These are phyloP conservation scores for Fusarium tupiense DNA, from an alignment of 2,329 filamentous ascomycete genomes.

Conservation along the genomic window DNA sequence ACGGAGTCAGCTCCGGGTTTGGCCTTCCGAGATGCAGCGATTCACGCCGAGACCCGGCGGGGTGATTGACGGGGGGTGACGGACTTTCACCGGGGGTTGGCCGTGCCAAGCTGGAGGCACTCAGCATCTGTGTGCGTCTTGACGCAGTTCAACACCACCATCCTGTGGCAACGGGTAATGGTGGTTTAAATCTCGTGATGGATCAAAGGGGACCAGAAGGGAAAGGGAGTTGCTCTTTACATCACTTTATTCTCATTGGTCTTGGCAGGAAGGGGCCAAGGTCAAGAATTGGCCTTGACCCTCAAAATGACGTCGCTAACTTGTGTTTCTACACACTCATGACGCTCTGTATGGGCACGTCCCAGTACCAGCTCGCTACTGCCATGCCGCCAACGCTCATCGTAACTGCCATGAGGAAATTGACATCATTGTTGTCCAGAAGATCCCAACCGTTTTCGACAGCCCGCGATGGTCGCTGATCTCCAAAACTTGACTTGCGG, in stretches of 20 bases:
- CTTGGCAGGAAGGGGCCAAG: constrained; percentile 27
- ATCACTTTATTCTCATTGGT: constrained; percentile 30
- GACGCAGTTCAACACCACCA: constrained; percentile 34
- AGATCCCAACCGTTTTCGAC: constrained; percentile 76
- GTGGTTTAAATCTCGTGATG: constrained; percentile 31
- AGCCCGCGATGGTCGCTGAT: constrained; percentile 68
- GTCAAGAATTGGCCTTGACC: constrained; percentile 11
- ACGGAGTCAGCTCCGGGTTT: constrained; percentile 22
- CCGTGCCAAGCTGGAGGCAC: constrained; percentile 21
- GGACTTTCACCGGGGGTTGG: constrained; percentile 27
- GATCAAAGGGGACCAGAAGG: constrained; percentile 3
- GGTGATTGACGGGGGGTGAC: constrained; percentile 20
- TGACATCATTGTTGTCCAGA: constrained; percentile 95
- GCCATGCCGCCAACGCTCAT: constrained; percentile 85
- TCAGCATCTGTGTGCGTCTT: not conserved
- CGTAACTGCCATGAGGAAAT: constrained; percentile 85
- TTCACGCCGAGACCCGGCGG: constrained; percentile 32
- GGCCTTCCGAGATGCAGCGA: constrained; percentile 16
- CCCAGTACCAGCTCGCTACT: constrained; percentile 69
- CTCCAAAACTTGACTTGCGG: constrained; percentile 62
- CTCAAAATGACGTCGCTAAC: constrained; percentile 39
- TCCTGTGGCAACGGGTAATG: constrained; percentile 30
- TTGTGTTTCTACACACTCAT: constrained; percentile 43
- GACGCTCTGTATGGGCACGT: constrained; percentile 59
- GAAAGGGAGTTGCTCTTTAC: constrained; percentile 16